Base-by-base conservation (phyloP, 345 rosid genomes). In the Abelmoschus esculentus region DNA sequence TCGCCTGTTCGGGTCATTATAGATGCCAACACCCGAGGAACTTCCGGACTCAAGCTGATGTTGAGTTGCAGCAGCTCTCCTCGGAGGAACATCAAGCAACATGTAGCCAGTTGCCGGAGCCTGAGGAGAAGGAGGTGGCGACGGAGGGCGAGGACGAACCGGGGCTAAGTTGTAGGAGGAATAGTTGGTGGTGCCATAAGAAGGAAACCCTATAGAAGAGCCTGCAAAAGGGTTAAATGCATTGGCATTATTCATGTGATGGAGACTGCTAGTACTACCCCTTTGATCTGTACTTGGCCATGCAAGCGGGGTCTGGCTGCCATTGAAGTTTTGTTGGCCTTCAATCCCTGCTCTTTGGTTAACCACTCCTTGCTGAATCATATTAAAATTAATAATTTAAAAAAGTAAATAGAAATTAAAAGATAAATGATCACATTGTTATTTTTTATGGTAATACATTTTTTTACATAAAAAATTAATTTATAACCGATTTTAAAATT, bases 1-100 rank as follows among this genome's bases (percentile, higher is more conserved):
- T 36, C 75, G 69, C 42, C 58, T 76, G 34, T 4, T 8, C 1
- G 74, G 74, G 40, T 67, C 74, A 5, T 7, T 6, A 34, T 44
- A 55, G 61, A 1, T 42, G 40, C 52, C 65, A 60, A 2, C 3
- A 18, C 67, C 44, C 5, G 56, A 58, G 60, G 70, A 70, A 59
- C 29, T 70, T 52, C 64, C 72, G 10, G 29, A 14, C 42, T 70
- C 70, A 0, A 14, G 28, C 7, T 5, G 17, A 22, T 22, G 26
- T 49, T 32, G 65, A 61, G n/a, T 13, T 5, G 56, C 56, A 17
- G 8, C 61, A 14, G 40, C n/a, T 19, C 49, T 66, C 29, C 57
- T 57, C 6, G 76, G 28, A 5, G 71, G n/a, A 12, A 34, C 34
- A 29, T 67, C 71, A 2, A 73, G 3, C 17, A 49, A 40, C 2